phyloP scores from a whole-genome alignment of 768 basidiomycete species.

The Amylocystis lapponica region DNA sequence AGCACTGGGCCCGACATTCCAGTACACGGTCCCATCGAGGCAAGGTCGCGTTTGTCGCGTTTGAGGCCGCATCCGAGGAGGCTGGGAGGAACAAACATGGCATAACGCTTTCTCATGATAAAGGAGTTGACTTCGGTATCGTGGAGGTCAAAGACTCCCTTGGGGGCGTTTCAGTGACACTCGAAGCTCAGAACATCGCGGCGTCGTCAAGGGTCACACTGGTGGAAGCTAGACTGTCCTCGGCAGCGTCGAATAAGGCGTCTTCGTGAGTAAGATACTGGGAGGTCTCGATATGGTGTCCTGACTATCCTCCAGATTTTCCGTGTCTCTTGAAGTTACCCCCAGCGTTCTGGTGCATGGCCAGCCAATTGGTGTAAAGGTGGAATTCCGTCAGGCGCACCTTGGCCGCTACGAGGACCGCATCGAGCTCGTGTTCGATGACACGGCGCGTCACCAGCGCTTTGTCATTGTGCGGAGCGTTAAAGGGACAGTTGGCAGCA shows the following conservation, averaged over 20 bases:
- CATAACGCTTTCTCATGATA: slow-evolving; percentile 22
- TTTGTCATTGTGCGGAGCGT: slow-evolving; percentile 46
- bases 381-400: slow-evolving; percentile 24
- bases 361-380: slow-evolving; percentile 3
- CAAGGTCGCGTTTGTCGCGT: slow-evolving; percentile 34
- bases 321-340: not conserved
- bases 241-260: not conserved
- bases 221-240: slow-evolving; percentile 1
- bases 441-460: slow-evolving; percentile 24
- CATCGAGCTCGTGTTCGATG: slow-evolving; percentile 46
- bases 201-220: not conserved
- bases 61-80: slow-evolving; percentile 41
- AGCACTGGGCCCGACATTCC: slow-evolving; percentile 32
- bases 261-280: slow-evolving; percentile 9
- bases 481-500: slow-evolving; percentile 41
- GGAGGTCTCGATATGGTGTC: too few relatives aligned
- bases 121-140: slow-evolving; percentile 20
- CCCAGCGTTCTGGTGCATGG: slow-evolving; percentile 1
- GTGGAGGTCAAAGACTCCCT: too few relatives aligned
- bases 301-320: slow-evolving; percentile 9
- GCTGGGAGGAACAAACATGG: slow-evolving; percentile 53
- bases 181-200: slow-evolving; percentile 8
- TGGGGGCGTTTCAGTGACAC: too few relatives aligned
- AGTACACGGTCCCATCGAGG: slow-evolving; percentile 25
- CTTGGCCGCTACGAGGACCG: slow-evolving; percentile 49